Evolutionary conservation across 345 rosid genomes (phyloP).

Genomic region (Mercurialis annua): DNA sequence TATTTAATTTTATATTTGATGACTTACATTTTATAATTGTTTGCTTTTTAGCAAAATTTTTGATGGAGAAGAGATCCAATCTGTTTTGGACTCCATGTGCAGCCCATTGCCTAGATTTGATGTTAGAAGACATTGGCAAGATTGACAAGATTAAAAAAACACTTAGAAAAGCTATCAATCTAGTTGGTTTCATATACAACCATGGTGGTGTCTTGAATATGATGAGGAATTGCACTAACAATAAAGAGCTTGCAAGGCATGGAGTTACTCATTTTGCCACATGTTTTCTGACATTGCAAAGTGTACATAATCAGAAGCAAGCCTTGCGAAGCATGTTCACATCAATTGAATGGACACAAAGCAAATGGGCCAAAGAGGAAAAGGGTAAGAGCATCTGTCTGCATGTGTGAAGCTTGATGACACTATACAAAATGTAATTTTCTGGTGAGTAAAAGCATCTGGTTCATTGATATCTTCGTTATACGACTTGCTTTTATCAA

Average conservation of each 20-base stretch:
- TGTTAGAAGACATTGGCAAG: slow-evolving; percentile 15
- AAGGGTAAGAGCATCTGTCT: slow-evolving; percentile 6
- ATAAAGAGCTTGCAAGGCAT: neutral
- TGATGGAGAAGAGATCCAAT: neutral
- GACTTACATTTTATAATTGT: no score
- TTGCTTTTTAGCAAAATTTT: no score
- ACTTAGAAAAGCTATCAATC: neutral
- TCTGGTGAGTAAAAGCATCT: no score
- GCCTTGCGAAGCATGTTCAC: neutral
- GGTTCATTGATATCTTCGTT: no score
- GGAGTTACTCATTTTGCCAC: neutral
- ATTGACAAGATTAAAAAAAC: neutral
- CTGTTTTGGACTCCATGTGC: slow-evolving; percentile 16
- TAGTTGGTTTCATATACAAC: neutral
- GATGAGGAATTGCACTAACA: neutral
- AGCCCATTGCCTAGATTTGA: slow-evolving; percentile 14
- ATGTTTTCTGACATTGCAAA: no score
- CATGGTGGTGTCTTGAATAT: no score
- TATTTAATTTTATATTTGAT: no score
- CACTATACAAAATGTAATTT: no score
- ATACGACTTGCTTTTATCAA: no score
- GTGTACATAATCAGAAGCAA: slow-evolving; percentile 1
- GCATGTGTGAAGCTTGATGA: no score
- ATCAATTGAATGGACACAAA: neutral
- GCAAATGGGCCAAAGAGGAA: slow-evolving; percentile 4